Conservation (phyloP, 2,329 filamentous ascomycete species). For the Trichoderma aggressivum region DNA sequence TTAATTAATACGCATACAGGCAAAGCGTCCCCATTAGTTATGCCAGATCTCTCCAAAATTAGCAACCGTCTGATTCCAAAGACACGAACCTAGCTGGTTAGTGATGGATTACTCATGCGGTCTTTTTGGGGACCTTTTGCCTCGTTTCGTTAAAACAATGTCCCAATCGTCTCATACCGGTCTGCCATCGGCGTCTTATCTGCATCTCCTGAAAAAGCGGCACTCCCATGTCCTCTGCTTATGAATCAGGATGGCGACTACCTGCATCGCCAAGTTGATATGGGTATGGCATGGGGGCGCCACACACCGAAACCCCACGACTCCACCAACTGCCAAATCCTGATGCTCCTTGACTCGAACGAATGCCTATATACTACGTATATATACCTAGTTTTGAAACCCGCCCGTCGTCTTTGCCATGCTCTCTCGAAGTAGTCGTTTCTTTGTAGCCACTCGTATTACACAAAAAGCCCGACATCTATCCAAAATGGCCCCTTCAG, state of each 20-base stretch:
- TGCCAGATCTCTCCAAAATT: not conserved
- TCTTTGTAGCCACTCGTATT: not conserved
- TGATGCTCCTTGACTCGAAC: not conserved
- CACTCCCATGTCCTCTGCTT: not conserved
- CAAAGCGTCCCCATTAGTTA: not conserved
- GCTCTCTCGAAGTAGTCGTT: not conserved
- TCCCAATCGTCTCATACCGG: not conserved
- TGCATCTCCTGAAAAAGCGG: not conserved
- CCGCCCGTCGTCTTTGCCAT: not conserved
- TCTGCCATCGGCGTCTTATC: not conserved
- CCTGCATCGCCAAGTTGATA: not conserved
- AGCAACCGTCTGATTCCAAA: not conserved
- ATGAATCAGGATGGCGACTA: not conserved
- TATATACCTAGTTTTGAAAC: not conserved
- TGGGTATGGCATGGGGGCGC: not conserved
- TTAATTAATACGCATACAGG: not conserved
- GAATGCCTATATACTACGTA: not conserved
- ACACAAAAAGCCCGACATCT: not conserved
- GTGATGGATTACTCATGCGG: not conserved
- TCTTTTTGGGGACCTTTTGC: not conserved
- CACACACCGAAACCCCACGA: not conserved
- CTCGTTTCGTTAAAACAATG: not conserved
- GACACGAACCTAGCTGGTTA: not conserved
- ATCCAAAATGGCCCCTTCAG: not conserved
- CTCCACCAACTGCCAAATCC: not conserved